A percentile compares a stretch with the other conserved stretches of the same genome.
Evolutionary conservation across 345 rosid genomes (phyloP).

Genomic region (Erodium maritimum): DNA sequence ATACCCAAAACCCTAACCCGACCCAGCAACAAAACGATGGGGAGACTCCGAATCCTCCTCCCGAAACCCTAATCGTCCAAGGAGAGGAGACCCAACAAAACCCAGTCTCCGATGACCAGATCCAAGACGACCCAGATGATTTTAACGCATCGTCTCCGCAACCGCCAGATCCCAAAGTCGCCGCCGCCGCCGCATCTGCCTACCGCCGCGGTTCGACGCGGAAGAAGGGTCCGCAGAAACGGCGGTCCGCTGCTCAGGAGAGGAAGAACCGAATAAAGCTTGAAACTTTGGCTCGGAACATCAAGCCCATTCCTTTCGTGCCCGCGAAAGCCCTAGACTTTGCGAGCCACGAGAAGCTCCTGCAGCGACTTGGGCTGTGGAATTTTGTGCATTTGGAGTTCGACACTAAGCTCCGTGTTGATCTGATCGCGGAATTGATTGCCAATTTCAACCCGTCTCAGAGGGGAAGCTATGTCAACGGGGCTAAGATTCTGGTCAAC

Average conservation of each 20-base stretch:
- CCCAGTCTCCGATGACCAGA: constrained; percentile 7
- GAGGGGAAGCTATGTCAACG: constrained; percentile 56
- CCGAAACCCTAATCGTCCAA: constrained; percentile 3
- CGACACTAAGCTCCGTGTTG: constrained; percentile 32
- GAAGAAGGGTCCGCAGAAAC: constrained; percentile 28
- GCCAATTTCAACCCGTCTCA: constrained; percentile 28
- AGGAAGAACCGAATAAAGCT: constrained; percentile 43
- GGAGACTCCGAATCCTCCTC: not conserved
- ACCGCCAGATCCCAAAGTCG: constrained; percentile 5
- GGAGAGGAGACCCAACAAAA: constrained; percentile 11
- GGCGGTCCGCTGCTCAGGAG: constrained; percentile 18
- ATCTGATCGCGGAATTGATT: constrained; percentile 50
- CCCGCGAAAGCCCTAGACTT: constrained; percentile 51
- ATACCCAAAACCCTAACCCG: too few species aligned
- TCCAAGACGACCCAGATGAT: constrained; percentile 14
- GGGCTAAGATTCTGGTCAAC: constrained; percentile 34
- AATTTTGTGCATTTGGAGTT: constrained; percentile 67
- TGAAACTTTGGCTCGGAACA: constrained; percentile 22
- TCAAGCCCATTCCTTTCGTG: constrained; percentile 55
- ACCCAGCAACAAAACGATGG: not conserved
- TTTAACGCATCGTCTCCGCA: constrained; percentile 10
- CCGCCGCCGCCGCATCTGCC: constrained; percentile 9
- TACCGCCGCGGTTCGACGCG: constrained; percentile 25
- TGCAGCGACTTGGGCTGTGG: constrained; percentile 69
- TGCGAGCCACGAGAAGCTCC: constrained; percentile 37